These are phyloP conservation scores for Leishmania arabica DNA, from an alignment of 208 protist genomes.

Conservation along the genomic window DNA sequence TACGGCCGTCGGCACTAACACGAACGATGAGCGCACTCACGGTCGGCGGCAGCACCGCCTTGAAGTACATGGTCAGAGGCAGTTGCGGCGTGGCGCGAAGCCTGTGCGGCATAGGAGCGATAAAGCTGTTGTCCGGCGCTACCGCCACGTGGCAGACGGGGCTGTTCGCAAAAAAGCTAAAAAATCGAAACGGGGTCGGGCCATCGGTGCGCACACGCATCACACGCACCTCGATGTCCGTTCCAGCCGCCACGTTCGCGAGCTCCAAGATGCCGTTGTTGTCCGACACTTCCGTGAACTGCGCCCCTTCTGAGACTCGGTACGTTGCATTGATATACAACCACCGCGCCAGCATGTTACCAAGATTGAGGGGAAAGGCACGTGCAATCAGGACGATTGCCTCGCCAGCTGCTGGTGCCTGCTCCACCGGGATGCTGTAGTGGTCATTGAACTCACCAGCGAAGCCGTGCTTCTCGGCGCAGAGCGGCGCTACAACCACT, in stretches of 20 bases:
- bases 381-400: slow-evolving; percentile 65
- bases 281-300: slow-evolving; percentile 39
- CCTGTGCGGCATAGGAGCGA: slow-evolving; percentile 48
- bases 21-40: slow-evolving; percentile 30
- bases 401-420: slow-evolving; percentile 34
- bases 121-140: slow-evolving; percentile 49
- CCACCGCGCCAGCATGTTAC: slow-evolving; percentile 38
- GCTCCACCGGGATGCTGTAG: slow-evolving; percentile 49
- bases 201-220: slow-evolving; percentile 46
- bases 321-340: slow-evolving; percentile 72
- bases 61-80: slow-evolving; percentile 57
- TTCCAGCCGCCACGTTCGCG: slow-evolving; percentile 41
- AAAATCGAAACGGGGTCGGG: slow-evolving; percentile 80
- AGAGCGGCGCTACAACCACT: slow-evolving; percentile 34
- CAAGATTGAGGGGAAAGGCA: slow-evolving; percentile 44
- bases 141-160: slow-evolving; percentile 69
- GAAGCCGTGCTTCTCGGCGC: slow-evolving; percentile 69
- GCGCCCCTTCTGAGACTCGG: slow-evolving; percentile 34
- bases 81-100: slow-evolving; percentile 11
- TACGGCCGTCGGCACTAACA: slow-evolving; percentile 5
- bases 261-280: slow-evolving; percentile 67
- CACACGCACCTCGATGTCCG: slow-evolving; percentile 65
- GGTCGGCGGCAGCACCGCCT: slow-evolving; percentile 34
- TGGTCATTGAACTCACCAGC: slow-evolving; percentile 70
- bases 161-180: slow-evolving; percentile 73